A percentile compares a stretch with the other conserved stretches of the same genome.
phyloP scores from a whole-genome alignment of 345 rosid genomes.

The Populus tremula region DNA sequence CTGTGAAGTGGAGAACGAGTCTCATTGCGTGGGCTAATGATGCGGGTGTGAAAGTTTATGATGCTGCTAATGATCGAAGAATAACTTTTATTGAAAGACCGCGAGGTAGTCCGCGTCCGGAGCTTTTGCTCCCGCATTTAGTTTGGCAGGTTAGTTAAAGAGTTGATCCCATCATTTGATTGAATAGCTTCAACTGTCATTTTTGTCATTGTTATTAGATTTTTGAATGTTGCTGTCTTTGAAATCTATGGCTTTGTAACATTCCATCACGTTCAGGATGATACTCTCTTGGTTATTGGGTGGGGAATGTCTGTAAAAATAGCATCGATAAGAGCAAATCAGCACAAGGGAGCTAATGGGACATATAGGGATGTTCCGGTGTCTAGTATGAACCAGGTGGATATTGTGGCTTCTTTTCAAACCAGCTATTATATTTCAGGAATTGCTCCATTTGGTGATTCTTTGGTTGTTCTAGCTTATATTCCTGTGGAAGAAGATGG shows the following conservation, averaged over 20 bases:
- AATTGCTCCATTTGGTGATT: conserved; percentile 99
- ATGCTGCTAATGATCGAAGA: conserved; percentile 83
- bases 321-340: conserved; percentile 79
- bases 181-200: not conserved
- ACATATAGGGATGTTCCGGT: conserved; percentile 46
- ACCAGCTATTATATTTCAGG: conserved; percentile 98
- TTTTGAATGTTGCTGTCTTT: not conserved
- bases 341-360: conserved; percentile 59
- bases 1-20: conserved; percentile 85
- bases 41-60: conserved; percentile 91
- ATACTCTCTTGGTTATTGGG: conserved; percentile 89
- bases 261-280: conserved; percentile 54
- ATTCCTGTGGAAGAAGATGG: conserved; percentile 79
- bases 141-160: conserved; percentile 89
- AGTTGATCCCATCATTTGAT: not conserved
- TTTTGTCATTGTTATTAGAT: not conserved
- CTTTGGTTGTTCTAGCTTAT: conserved; percentile 95
- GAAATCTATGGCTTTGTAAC: conserved; percentile 11
- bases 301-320: conserved; percentile 92
- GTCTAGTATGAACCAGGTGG: conserved; percentile 77
- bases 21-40: conserved; percentile 99
- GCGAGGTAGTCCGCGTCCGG: conserved; percentile 85
- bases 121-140: conserved; percentile 84
- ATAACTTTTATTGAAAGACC: conserved; percentile 95
- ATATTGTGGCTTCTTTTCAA: conserved; percentile 95